Evolutionary conservation across 202 grass and related monocot species (phyloP).

Genomic region (Schoenoplectus triqueter): DNA sequence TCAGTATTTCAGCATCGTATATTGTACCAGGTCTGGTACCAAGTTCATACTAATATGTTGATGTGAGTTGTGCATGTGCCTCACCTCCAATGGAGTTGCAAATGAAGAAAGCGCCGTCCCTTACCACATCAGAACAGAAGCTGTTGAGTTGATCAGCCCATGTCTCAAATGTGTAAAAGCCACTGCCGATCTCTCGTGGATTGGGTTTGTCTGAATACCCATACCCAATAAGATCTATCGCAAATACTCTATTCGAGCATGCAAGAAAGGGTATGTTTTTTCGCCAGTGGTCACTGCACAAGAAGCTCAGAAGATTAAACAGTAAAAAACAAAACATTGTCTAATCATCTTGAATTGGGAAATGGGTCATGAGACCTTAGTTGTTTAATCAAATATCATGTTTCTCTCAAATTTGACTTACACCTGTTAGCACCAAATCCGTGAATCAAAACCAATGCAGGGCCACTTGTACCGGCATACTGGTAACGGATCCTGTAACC

Average conservation of each 20-base stretch:
- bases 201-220: conserved; percentile 97
- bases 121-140: conserved; percentile 80
- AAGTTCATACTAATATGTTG: conserved; percentile 12
- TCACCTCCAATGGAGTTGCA: conserved; percentile 98
- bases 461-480: conserved; percentile 61
- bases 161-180: conserved; percentile 96
- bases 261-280: conserved; percentile 86
- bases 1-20: background rate
- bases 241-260: conserved; percentile 60
- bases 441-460: conserved; percentile 84
- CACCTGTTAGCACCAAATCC: conserved; percentile 97
- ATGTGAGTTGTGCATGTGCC: conserved; percentile 7
- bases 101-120: conserved; percentile 85
- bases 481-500: conserved; percentile 87
- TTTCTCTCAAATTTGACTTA: conserved; percentile 28
- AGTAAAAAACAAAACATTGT: conserved; percentile 35
- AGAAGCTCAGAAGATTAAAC: background rate
- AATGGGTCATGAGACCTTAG: conserved; percentile 39
- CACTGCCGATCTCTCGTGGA: conserved; percentile 51
- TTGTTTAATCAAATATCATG: background rate
- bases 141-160: conserved; percentile 89
- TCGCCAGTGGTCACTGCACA: conserved; percentile 79
- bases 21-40: background rate
- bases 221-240: conserved; percentile 92
- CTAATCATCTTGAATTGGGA: conserved; percentile 35